Base-by-base conservation (phyloP, 1,284 basidiomycete species). In the Fomes fomentarius region DNA sequence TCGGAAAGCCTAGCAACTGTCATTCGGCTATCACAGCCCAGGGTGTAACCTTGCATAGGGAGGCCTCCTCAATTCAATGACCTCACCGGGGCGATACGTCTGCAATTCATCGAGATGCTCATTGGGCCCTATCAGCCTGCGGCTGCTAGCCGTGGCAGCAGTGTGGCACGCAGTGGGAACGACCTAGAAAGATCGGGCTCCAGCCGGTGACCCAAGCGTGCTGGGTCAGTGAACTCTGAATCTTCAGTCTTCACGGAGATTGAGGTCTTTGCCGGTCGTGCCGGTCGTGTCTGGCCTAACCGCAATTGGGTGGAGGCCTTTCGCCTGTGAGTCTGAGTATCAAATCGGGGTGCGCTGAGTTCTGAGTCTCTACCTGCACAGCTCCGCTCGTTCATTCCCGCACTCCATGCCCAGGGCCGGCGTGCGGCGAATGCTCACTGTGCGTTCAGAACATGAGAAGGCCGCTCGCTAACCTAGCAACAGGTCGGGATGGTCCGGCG, bases 21-120 rank as follows among this genome's bases (percentile, higher is more conserved):
- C 53, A 50, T 15, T 53, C 59, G 59, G 59, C 59, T 50, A 61
- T 61, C 59, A 57, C 59, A 52, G 26, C 19, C n/a, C 28, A 19
- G 31, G 34, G 4, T 25, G 45, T 21, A 38, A 26, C 37, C 15
- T 39, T 28, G 24, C 34, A 22, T 49, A 52, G 21, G n/a, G 33
- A 41, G 22, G 33, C 37, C 47, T 4, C 38, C 14, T n/a, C 47
- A 40, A 11, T 17, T 39, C 30, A 31, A 12, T 33, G 38, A 22
- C 4, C 38, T 40, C 38, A 22, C 38, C 38, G 21, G 38, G 22
- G 38, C 38, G 38, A 40, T 40, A 24, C 35, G 38, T 24, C 38
- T 40, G 38, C 19, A 17, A 7, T 22, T 22, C 14, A 22, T 40
- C 38, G 38, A 28, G 41, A n/a, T 19, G 41, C 14, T 28, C 7